Conservation (phyloP, 768 basidiomycete species). For the Candolleomyces efflorescens region DNA sequence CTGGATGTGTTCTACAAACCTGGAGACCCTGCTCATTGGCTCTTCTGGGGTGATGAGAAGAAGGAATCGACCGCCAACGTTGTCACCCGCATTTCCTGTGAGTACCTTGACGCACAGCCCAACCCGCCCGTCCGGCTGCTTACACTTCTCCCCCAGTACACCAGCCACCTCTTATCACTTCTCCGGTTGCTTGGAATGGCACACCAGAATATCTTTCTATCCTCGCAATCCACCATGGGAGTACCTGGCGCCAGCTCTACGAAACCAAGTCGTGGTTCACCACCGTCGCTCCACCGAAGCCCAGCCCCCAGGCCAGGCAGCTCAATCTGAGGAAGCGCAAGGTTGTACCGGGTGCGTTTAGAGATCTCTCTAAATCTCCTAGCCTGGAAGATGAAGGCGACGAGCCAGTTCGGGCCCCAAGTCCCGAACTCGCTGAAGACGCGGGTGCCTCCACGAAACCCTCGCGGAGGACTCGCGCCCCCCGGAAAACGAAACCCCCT, state of each 20-base stretch:
- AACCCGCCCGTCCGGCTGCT: neutral
- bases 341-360: conserved; percentile 20
- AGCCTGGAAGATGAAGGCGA: conserved; percentile 23
- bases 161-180: conserved; percentile 33
- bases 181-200: conserved; percentile 42
- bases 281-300: conserved; percentile 28
- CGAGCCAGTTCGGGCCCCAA: conserved; percentile 14
- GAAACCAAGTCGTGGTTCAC: conserved; percentile 29
- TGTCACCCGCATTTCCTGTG: conserved; percentile 52
- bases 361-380: conserved; percentile 20
- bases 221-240: conserved; percentile 29
- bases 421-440: neutral
- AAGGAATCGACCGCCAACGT: conserved; percentile 45
- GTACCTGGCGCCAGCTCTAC: conserved; percentile 24
- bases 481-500: neutral
- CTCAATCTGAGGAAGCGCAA: conserved; percentile 32
- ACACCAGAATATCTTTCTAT: conserved; percentile 34
- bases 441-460: neutral
- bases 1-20: conserved; percentile 54
- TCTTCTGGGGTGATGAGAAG: conserved; percentile 57
- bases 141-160: conserved; percentile 27
- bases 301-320: conserved; percentile 20
- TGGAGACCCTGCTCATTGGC: conserved; percentile 53
- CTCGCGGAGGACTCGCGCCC: neutral
- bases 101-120: conserved; percentile 21